phyloP scores from a whole-genome alignment of 2,329 filamentous ascomycete genomes.

The Penicillium fuscoglaucum region DNA sequence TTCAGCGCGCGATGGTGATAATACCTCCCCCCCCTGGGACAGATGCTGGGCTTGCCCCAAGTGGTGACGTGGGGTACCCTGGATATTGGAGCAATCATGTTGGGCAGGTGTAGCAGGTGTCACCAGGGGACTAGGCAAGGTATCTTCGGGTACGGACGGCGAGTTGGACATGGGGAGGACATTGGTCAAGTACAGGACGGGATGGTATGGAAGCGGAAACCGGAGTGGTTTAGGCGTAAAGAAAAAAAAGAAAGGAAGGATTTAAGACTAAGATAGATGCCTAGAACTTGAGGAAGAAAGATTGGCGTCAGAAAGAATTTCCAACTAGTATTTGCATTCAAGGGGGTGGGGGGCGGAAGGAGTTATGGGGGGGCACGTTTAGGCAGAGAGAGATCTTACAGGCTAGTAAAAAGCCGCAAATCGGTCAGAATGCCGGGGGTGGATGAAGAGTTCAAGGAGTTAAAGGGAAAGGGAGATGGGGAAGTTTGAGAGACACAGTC shows the following conservation, averaged over 20 bases:
- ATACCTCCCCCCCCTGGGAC: conserved; percentile 33
- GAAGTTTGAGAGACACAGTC: neutral
- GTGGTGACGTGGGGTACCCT: conserved; percentile 39
- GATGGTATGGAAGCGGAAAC: conserved; percentile 22
- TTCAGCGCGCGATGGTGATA: conserved; percentile 37
- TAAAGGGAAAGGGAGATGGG: neutral
- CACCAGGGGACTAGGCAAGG: conserved; percentile 46
- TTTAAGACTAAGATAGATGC: neutral
- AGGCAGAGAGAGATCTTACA: conserved; percentile 32
- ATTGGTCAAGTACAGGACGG: conserved; percentile 45
- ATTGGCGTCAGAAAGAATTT: conserved; percentile 11
- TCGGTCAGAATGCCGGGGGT: conserved; percentile 16
- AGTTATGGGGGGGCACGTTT: conserved; percentile 30
- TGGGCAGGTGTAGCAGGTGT: conserved; percentile 45
- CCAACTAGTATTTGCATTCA: conserved; percentile 5
- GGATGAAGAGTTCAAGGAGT: conserved; percentile 7
- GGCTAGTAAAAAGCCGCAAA: conserved; percentile 25
- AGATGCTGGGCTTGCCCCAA: conserved; percentile 31
- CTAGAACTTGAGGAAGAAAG: neutral
- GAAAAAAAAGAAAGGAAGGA: neutral
- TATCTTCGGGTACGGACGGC: conserved; percentile 45
- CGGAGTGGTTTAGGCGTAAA: conserved; percentile 10
- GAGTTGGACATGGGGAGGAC: conserved; percentile 54
- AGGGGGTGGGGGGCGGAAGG: conserved; percentile 7
- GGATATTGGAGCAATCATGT: conserved; percentile 38